Base-by-base conservation (phyloP, 371 early-diverging fungal genomes). In the Mortierella polycephala region DNA sequence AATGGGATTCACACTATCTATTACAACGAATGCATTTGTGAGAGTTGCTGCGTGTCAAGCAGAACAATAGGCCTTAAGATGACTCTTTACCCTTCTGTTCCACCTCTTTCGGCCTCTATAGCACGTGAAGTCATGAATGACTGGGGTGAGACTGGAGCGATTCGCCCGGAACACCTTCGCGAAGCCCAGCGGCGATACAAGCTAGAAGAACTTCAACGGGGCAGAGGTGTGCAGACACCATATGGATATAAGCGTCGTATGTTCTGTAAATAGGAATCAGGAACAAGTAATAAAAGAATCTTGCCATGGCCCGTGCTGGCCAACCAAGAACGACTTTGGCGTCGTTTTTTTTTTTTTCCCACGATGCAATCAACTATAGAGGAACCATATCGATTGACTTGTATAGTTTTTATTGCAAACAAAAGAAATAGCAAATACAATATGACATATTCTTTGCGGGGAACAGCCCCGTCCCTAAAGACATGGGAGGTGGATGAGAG, bases 141-240 rank as follows among this genome's bases (percentile, higher is more conserved):
- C 40, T 86, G 88, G 87, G 91, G 89, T 9, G 86, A 93, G 41
- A 75, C 85, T 10, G 91, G 91, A 37, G 81, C 93, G 0, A 83
- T 94, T 23, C 82, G 90, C 42, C 96, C 96, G 1, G 94, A 93
- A 21, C 96, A 96, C 75, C 74, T 98, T 56, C 86, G 96, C 12
- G 98, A 98, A 79, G 97, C 98, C 11, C 93, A 94, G 66, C 86
- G 97, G 56, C 83, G 94, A 63, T 92, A 96, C 68, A 91, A 91
- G 55, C 57, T 44, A 45, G 53, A 67, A 12, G 76, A 75, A 16
- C 60, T 62, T 1, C 58, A 67, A 30, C 47, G 45, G 10, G 76
- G 76, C n/a, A 57, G 42, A 8, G 76, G 76, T 3, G 76, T 70
- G 7, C 55, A 64, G 56, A 49, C 60, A 16, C 58, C 76, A 5